Base-by-base conservation (phyloP, 331 rosid genomes). In the Rosa hybrid region DNA sequence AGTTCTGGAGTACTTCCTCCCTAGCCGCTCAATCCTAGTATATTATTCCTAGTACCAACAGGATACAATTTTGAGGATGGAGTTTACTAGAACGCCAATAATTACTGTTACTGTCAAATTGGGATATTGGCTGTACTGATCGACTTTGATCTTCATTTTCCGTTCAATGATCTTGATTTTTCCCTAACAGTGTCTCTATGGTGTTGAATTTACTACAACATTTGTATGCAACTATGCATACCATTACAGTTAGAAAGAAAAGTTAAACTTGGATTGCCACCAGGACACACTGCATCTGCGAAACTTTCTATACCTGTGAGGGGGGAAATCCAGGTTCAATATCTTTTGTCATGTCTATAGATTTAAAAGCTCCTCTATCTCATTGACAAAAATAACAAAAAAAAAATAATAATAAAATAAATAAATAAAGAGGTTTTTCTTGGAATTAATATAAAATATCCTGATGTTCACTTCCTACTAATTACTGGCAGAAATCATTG, bases 231-330 rank as follows among this genome's bases (percentile, higher is more conserved):
- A 27, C 30, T 45, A 53, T 81, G 53, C 78, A 25, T 80, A 57
- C 74, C 23, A 68, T 82, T 21, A 67, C 86, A 94, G 98, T 56
- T 87, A 71, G 90, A 88, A 80, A 90, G 98, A 88, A 87, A 83
- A 71, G 76, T 54, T 51, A 64, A 6, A 34, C 87, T 69, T 71
- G 92, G 89, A 79, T 75, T 88, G 54, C 85, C 93, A 53, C 76
- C 78, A 71, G 89, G 49, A 50, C 81, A 48, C 45, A 73, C 70
- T 72, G 81, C 71, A n/a, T 25, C 72, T 23, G 67, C 48, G 30
- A 87, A 84, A 84, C 54, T 68, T 64, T 80, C 83, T 7, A 30
- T 78, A 63, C 59, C 72, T 68, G 59, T 17, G 13, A 69, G 42
- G 53, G 59, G 56, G 44, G 82, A 78, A 68, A 85, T 89, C 54